Evolutionary conservation across 2,329 filamentous ascomycete genomes (phyloP).

Genomic region (Salinomyces thailandicus): DNA sequence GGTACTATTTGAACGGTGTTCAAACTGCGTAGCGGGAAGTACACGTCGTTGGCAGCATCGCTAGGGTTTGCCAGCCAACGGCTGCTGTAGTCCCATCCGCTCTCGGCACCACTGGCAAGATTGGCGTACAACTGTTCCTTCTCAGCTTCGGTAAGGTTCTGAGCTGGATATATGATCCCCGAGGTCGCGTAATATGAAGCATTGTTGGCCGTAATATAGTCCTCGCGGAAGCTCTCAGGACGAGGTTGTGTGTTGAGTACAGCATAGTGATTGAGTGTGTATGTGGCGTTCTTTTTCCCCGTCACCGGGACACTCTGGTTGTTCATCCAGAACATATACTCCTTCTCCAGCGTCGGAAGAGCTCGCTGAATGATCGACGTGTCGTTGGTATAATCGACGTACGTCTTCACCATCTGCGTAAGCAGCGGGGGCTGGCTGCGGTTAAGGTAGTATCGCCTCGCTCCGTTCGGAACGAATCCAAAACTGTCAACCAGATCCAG

Average conservation of each 20-base stretch:
- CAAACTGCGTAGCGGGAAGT: constrained; percentile 55
- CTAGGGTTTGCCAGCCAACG: constrained; percentile 49
- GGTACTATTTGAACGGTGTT: constrained; percentile 50
- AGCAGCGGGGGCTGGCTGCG: constrained; percentile 57
- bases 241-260: constrained; percentile 56
- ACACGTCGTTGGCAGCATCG: constrained; percentile 50
- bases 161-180: constrained; percentile 49
- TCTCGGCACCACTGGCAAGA: constrained; percentile 55
- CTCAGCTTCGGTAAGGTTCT: constrained; percentile 42
- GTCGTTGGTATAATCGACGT: constrained; percentile 56
- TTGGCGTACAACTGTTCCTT: constrained; percentile 48
- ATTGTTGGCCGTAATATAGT: constrained; percentile 57
- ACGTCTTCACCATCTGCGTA: constrained; percentile 55
- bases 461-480: constrained; percentile 59
- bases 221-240: constrained; percentile 57
- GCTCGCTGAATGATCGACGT: constrained; percentile 50
- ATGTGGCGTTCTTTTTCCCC: constrained; percentile 28
- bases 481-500: constrained; percentile 54
- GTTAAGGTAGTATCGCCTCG: constrained; percentile 57
- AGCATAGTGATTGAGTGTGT: constrained; percentile 49
- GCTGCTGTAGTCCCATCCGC: constrained; percentile 53
- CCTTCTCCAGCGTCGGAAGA: constrained; percentile 51
- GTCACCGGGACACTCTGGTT: constrained; percentile 47
- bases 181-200: constrained; percentile 47
- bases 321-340: constrained; percentile 52